Evolutionary conservation across 2,329 filamentous ascomycete genomes (phyloP).

Genomic region (Peltaster fructicola): DNA sequence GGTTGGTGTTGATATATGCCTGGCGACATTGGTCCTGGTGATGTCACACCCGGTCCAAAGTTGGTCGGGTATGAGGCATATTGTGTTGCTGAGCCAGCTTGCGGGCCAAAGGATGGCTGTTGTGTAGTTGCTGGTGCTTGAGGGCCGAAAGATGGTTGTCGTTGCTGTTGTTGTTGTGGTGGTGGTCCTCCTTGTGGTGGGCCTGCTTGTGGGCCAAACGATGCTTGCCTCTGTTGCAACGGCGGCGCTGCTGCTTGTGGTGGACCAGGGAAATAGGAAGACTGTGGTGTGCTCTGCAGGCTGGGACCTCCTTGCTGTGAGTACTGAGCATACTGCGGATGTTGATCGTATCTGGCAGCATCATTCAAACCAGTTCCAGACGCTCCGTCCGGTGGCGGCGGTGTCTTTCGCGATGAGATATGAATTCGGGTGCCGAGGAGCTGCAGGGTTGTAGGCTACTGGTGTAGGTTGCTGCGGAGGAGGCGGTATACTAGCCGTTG

Average conservation of each 20-base stretch:
- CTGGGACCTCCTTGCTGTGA: conserved; percentile 10
- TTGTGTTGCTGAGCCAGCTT: conserved; percentile 8
- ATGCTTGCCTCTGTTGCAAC: conserved; percentile 4
- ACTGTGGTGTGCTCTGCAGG: conserved; percentile 12
- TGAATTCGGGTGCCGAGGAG: conserved; percentile 57
- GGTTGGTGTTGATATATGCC: conserved; percentile 11
- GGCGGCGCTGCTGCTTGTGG: too few relatives aligned
- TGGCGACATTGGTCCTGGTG: conserved; percentile 11
- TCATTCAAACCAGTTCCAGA: conserved; percentile 27
- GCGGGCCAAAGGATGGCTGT: conserved; percentile 7
- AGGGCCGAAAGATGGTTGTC: conserved; percentile 9
- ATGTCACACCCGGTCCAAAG: conserved; percentile 8
- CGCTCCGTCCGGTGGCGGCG: conserved; percentile 50
- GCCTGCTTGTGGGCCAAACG: conserved; percentile 7
- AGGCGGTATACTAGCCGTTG: conserved; percentile 7
- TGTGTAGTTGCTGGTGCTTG: conserved; percentile 8
- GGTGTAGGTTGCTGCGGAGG: conserved; percentile 26
- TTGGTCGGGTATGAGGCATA: conserved; percentile 6
- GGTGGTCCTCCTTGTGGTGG: conserved; percentile 8
- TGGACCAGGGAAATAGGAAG: conserved; percentile 17
- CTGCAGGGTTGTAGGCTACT: conserved; percentile 64
- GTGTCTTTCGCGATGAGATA: conserved; percentile 64
- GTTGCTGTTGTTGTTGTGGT: conserved; percentile 9
- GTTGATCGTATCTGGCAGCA: conserved; percentile 21
- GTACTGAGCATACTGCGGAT: conserved; percentile 10